Evolutionary conservation across 176 grass and related monocot genomes (phyloP), one percentile per base, ranked within the genome.

Genomic region (Hyparrhenia diplandra): DNA sequence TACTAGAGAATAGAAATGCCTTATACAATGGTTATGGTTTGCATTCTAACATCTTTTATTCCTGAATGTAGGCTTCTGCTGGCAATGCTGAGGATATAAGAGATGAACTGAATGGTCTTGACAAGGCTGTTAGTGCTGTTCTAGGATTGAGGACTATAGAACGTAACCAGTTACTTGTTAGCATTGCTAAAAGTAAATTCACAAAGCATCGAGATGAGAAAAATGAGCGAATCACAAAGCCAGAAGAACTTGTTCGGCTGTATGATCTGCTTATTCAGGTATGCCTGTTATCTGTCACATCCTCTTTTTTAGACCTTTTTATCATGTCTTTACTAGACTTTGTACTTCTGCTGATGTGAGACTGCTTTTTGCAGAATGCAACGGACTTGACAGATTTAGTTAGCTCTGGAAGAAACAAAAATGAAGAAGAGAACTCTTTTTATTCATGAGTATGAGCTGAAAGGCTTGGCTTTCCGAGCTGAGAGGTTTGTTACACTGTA

Each of bases 221-320:
- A n/a, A 88, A 83, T 35, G 96, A 98, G 69, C 95, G 91, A 81
- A 83, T 87, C 41, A 98, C 96, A 85, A 98, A 91, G 77, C 96
- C 96, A n/a, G 96, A 98, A 85, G 96, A 98, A 83, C 92, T 98
- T 83, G 96, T 98, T 84, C 87, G 96, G 43, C 30, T 98, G 47
- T 95, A 88, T 77, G 96, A 98, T 85, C 90, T 98, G 68, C 77
- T 98, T 83, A 91, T 98, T 81, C 96, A 98, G 85, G 96, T 93
- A 83, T 67, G n/a, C n/a, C 67, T 30, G 20, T 8, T 46, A 90
- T 79, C n/a, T 79, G 47, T 62, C 35, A 69, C 65, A 36, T 32
- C 46, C 63, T 55, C 34, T n/a, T 71, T 30, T 47, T 47, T 30
- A 47, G 42, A 49, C 18, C 0, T n/a, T 27, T 72, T 28, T 75